Base-by-base conservation (phyloP, 176 grass and related monocot species). In the Musa beccarii region DNA sequence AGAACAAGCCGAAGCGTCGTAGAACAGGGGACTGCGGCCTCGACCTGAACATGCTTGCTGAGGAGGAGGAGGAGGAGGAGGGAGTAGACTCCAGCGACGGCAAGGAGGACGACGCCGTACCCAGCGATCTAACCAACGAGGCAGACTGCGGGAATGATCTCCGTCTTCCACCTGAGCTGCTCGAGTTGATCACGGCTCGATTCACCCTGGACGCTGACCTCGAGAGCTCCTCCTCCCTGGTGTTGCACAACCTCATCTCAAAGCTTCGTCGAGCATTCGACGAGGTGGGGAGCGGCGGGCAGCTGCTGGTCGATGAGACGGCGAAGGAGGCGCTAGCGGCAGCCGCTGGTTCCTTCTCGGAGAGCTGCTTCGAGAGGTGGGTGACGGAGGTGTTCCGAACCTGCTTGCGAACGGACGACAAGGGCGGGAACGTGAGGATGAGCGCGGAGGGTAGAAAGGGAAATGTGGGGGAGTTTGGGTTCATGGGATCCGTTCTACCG, bases 121-220 rank as follows among this genome's bases (percentile, higher is more conserved):
- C 90, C 2, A 96, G 87, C 52, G 90, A 92, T 81, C 84, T 96
- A 54, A 96, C 93, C 13, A 66, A 92, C 54, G 93, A 96, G 70
- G 68, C 66, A 22, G 62, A 52, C 21, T 54, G 23, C 22, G 23
- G 14, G n/a, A 76, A 77, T 43, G 34, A 34, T 19, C 72, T 14
- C 67, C 53, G 59, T 8, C 65, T 75, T 1, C 57, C 55, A 16
- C 64, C 63, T 29, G 16, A 55, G 72, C 20, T 86, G 51, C 74
- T 88, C 25, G 52, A 77, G 54, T 78, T 79, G 69, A 1, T 83
- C 5, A 75, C 85, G 0, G 13, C 74, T 17, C 59, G 54, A 51
- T 69, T 90, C 19, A 54, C 79, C 21, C 26, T 83, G 9, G 80
- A 63, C 61, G 73, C 74, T 25, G 63, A 71, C 52, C 69, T 75